Evolutionary conservation across 23 red algal species (phyloP).

Genomic region (Cyanidiococcus yangmingshanensis): DNA sequence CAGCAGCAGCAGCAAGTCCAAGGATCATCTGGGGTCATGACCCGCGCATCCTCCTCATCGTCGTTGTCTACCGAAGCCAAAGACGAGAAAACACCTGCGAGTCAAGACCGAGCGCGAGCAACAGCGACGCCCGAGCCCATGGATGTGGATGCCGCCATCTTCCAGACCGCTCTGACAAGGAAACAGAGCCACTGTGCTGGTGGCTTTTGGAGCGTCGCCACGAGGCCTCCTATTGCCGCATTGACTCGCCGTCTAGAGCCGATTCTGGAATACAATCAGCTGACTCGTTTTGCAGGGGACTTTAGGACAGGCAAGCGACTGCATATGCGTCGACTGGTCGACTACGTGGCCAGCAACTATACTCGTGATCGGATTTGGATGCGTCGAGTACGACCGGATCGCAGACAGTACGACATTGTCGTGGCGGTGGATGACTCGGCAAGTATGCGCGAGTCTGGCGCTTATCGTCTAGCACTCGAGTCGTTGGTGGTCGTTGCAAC

Average conservation of each 20-base stretch:
- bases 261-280: slow-evolving; percentile 59
- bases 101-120: no score
- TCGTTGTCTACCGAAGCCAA: no score
- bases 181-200: no score
- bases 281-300: slow-evolving; percentile 52
- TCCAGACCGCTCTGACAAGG: no score
- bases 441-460: slow-evolving; percentile 76
- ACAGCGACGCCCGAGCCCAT: no score
- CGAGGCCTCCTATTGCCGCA: not conserved
- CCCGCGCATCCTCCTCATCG: no score
- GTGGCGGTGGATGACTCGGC: slow-evolving; percentile 92
- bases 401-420: slow-evolving; percentile 74
- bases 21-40: no score
- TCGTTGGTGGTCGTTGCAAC: slow-evolving; percentile 52
- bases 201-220: not conserved
- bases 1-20: no score
- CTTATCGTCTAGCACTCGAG: slow-evolving; percentile 55
- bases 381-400: slow-evolving; percentile 68
- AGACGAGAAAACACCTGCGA: no score
- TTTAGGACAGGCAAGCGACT: slow-evolving; percentile 91
- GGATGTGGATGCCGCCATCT: no score
- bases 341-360: slow-evolving; percentile 84
- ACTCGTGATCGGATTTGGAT: slow-evolving; percentile 89
- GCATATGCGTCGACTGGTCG: slow-evolving; percentile 80
- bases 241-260: slow-evolving; percentile 45